phyloP scores from a whole-genome alignment of 257 asterid species.

The Ophiorrhiza pumila region DNA sequence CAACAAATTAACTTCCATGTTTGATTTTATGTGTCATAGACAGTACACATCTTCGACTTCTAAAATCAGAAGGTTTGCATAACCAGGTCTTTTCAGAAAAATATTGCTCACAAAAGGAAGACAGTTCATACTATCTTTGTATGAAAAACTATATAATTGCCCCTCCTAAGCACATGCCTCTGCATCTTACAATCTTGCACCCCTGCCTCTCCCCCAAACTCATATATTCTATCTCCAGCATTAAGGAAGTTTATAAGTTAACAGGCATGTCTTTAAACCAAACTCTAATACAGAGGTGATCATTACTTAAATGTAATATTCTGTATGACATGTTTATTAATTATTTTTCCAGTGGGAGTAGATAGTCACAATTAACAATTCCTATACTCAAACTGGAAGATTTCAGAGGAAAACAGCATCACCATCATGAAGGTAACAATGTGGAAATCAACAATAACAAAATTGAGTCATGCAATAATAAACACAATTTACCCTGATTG shows the following conservation, averaged over 20 bases:
- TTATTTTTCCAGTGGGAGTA: neutral
- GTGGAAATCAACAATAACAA: neutral
- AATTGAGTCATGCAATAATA: neutral
- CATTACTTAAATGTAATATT: neutral
- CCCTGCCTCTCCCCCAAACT: neutral
- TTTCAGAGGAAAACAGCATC: neutral
- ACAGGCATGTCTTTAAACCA: neutral
- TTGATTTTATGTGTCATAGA: too few relatives aligned
- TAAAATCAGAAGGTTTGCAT: neutral
- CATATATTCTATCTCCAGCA: neutral
- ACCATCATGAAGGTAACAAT: neutral
- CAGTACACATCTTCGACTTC: too few relatives aligned
- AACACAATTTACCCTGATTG: slow-evolving; percentile 76
- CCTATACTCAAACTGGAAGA: neutral
- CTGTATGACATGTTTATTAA: neutral
- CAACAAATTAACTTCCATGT: neutral
- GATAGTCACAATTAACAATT: neutral
- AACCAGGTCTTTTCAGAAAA: neutral
- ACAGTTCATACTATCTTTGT: too few relatives aligned
- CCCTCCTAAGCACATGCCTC: neutral
- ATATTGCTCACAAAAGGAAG: neutral
- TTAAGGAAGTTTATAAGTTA: neutral
- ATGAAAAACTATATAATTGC: neutral
- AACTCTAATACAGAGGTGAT: neutral
- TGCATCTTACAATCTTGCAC: too few relatives aligned